Evolutionary conservation across 371 early-diverging fungal species (phyloP).

Genomic region (Coemansia sp.): DNA sequence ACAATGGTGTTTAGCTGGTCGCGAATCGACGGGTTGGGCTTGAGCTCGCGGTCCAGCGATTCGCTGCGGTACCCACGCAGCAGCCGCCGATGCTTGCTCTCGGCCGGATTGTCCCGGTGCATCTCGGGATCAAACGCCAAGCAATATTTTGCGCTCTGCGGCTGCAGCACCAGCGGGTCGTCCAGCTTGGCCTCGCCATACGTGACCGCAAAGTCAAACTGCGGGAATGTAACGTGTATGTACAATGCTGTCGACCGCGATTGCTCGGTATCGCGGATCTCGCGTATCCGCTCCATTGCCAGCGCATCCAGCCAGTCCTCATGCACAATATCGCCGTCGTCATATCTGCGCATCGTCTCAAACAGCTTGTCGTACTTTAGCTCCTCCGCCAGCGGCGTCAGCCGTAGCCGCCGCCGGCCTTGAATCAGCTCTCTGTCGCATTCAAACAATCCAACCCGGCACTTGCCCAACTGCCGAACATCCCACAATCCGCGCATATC

Average conservation of each 20-base stretch:
- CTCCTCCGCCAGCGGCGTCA: conserved; percentile 62
- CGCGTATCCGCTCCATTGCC: conserved; percentile 79
- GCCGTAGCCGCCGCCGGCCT: conserved; percentile 75
- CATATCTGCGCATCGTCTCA: conserved; percentile 80
- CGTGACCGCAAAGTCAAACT: conserved; percentile 91
- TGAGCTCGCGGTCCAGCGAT: conserved; percentile 86
- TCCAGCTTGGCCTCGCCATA: conserved; percentile 71
- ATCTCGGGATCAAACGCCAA: conserved; percentile 68
- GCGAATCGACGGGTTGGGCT: conserved; percentile 90
- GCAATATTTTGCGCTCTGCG: conserved; percentile 35
- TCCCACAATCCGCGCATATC: conserved; percentile 74
- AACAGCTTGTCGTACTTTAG: conserved; percentile 85
- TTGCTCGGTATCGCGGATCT: conserved; percentile 65
- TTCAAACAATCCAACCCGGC: conserved; percentile 76
- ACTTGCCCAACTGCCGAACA: conserved; percentile 70
- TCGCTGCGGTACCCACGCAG: conserved; percentile 89
- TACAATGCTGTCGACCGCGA: conserved; percentile 57
- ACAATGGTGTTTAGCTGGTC: conserved; percentile 92
- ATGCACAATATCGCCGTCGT: conserved; percentile 78
- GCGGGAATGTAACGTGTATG: conserved; percentile 85
- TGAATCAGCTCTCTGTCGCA: conserved; percentile 75
- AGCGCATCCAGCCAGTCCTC: conserved; percentile 91
- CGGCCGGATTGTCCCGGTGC: conserved; percentile 84
- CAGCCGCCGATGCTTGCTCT: conserved; percentile 93
- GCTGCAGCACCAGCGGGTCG: conserved; percentile 30